Base-by-base conservation (phyloP, 1,284 basidiomycete genomes). In the Schizopora paradoxa region DNA sequence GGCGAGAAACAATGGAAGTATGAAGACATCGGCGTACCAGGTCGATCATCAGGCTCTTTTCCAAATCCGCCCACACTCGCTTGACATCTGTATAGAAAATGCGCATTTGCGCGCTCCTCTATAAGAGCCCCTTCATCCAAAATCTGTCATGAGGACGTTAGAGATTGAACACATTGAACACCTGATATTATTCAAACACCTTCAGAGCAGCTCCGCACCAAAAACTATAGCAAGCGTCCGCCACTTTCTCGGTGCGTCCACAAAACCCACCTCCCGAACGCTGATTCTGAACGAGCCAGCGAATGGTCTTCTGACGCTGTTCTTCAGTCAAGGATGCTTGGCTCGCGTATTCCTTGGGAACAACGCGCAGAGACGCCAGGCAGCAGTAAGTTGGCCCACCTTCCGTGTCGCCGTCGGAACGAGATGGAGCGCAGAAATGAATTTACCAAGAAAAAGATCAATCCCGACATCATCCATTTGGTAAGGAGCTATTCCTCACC, bases 381-480 rank as follows among this genome's bases (percentile, higher is more conserved):
- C 87, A 86, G 56, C 90, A 96, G 63, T 97, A 98, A 0, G 94
- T 95, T 28, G 91, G 91, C 4, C 95, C 95, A 16, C 92, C 91
- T 90, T 40, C 18, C 31, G 18, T n/a, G n/a, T n/a, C n/a, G n/a
- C n/a, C n/a, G n/a, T n/a, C n/a, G n/a, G 16, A n/a, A 33, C 19
- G 14, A 13, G 28, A 4, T 19, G 21, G 7, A 6, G 7, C 7
- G 33, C 14, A 35, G 36, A 38, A 14, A 38, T n/a, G 36, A 8
- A 22, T 8, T 16, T 8, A 18, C 22, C 10, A 23, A 23, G 21
- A 38, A 38, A 38, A 44, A 36, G 14, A 8, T n/a, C 39, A 25
- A 33, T 32, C n/a, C n/a, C 7, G 29, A 33, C 19, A 16, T 19
- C 10, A 35, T 13, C 14, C 14, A 22, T 35, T 14, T 3, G 14